These are phyloP conservation scores for Geum urbanum DNA, from an alignment of 306 rosid genomes.

Conservation along the genomic window DNA sequence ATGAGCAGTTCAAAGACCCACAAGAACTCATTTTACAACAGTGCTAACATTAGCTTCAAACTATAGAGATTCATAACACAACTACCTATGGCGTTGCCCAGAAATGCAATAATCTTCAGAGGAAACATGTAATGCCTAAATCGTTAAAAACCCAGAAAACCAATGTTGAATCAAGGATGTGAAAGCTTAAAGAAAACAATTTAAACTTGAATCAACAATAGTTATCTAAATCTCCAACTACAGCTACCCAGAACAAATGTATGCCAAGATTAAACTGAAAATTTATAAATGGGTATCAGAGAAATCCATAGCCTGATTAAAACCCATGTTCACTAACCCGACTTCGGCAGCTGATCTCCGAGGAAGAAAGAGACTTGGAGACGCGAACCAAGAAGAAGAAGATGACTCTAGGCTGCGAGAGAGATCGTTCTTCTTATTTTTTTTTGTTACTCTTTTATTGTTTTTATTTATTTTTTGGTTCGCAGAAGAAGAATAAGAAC, in stretches of 20 bases:
- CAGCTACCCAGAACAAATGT: neutral
- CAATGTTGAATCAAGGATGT: neutral
- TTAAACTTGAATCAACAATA: neutral
- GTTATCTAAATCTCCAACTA: neutral
- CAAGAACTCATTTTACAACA: neutral
- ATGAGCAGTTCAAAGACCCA: neutral
- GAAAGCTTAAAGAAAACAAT: neutral
- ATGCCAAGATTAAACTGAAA: neutral
- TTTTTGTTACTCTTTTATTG: too few relatives aligned
- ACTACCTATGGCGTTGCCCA: neutral
- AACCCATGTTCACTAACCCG: conserved; percentile 13
- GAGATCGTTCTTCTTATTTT: too few relatives aligned
- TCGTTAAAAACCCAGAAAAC: neutral
- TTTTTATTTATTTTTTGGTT: too few relatives aligned
- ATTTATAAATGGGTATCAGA: neutral
- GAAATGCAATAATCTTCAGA: neutral
- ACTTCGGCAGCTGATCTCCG: conserved; percentile 4
- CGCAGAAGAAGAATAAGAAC: too few relatives aligned
- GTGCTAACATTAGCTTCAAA: neutral
- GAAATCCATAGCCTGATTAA: neutral
- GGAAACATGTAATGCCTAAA: neutral
- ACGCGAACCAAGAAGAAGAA: neutral
- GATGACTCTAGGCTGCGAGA: neutral
- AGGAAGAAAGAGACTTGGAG: conserved; percentile 8
- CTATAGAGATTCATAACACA: neutral